phyloP scores from a whole-genome alignment of 495 filamentous ascomycete species.

The Aspergillus biplanus region DNA sequence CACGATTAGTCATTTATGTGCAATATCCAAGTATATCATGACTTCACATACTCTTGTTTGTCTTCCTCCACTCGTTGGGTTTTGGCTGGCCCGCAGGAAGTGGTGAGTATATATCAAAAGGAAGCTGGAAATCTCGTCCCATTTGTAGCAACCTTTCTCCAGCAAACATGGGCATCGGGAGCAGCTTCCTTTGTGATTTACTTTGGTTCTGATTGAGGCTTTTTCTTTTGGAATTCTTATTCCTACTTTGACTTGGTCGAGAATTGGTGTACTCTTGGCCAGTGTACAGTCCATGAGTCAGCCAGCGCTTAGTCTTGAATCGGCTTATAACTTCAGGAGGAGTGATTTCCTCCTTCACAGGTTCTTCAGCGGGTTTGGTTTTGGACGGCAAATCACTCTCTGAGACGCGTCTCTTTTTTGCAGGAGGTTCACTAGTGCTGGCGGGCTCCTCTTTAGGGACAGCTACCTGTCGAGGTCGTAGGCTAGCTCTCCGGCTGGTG shows the following conservation, averaged over 20 bases:
- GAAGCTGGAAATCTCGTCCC: conserved; percentile 81
- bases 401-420: conserved; percentile 54
- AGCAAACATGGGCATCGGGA: conserved; percentile 72
- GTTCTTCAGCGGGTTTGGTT: conserved; percentile 40
- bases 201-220: conserved; percentile 45
- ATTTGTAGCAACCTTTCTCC: conserved; percentile 62
- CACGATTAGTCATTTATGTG: conserved; percentile 25
- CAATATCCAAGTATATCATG: background rate
- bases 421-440: conserved; percentile 33
- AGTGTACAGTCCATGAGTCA: conserved; percentile 83
- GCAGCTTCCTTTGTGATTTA: conserved; percentile 43
- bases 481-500: conserved; percentile 42
- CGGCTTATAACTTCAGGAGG: conserved; percentile 43
- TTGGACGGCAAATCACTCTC: conserved; percentile 52
- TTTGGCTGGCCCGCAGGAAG: conserved; percentile 84
- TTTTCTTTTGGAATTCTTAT: conserved; percentile 51
- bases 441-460: conserved; percentile 37
- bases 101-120: conserved; percentile 87
- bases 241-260: conserved; percentile 65
- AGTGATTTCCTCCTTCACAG: conserved; percentile 40
- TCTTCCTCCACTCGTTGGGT: conserved; percentile 86
- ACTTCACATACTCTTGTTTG: conserved; percentile 75
- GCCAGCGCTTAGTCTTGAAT: conserved; percentile 66
- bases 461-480: conserved; percentile 42
- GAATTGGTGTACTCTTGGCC: conserved; percentile 75